Evolutionary conservation across 139 green algal species (phyloP), one percentile per base, ranked within the genome.

Genomic region (Mychonastes homosphaera): DNA sequence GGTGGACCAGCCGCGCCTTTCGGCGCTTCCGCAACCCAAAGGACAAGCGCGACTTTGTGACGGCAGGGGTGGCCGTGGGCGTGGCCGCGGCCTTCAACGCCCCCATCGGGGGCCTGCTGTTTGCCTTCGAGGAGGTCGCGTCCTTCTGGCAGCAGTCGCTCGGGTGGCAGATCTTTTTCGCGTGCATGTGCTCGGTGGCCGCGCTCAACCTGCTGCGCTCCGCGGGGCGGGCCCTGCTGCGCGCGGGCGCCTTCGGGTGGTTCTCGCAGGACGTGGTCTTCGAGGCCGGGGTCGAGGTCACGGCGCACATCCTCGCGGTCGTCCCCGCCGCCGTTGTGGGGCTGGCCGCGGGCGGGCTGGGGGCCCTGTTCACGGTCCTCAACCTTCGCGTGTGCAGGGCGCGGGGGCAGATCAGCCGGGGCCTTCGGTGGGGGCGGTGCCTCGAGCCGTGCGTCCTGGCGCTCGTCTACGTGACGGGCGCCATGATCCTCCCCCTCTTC

Each of bases 31-130:
- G 82, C 19, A 94, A 94, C 74, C 84, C 84, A 4, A 87, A 85
- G 68, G 82, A 95, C 71, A 88, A 91, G 68, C 78, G 87, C 1
- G 83, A 94, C 64, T 94, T 95, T 77, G 83, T 94, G 21, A 92
- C 84, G 2, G 84, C 82, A 15, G 87, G 87, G 29, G 77, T 75
- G 35, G 84, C 85, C 0, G 83, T 87, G 29, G 87, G 85, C 16
- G 81, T 94, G 5, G 85, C 87, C 2, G 72, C 78, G 7, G 87
- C 87, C 7, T 95, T 95, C 70, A 78, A 79, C 6, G 61, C 61
- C 9, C 61, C 61, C 6, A 67, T 67, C 40, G 86, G 86, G 7
- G 87, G 87, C n/a, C 75, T 95, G 64, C 74, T 95, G 44, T 95
- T 91, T 66, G 77, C 83, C 19, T 87, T 91, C 58, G 87, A 95